Percentiles rank a stretch among this genome's conserved stretches.
Evolutionary conservation across 345 rosid genomes (phyloP).

Genomic region (Bruguiera gymnorhiza): DNA sequence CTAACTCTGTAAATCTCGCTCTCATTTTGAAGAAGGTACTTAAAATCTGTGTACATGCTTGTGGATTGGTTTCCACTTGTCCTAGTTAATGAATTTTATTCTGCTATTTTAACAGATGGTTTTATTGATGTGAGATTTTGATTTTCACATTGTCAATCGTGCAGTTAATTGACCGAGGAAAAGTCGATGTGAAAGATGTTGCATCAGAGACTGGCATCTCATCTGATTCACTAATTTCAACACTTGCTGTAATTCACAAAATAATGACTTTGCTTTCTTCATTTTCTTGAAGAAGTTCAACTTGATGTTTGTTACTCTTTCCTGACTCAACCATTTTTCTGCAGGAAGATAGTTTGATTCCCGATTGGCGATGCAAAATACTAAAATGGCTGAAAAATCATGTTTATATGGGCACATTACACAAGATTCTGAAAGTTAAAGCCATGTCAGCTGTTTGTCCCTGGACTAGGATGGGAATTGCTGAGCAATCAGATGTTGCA

Average conservation of each 20-base stretch:
- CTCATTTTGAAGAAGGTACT: conserved; percentile 73
- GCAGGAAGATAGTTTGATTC: conserved; percentile 62
- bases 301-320: background rate
- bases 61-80: background rate
- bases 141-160: conserved; percentile 22
- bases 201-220: conserved; percentile 74
- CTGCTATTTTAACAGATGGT: no score
- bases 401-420: conserved; percentile 54
- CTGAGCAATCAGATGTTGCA: conserved; percentile 31
- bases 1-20: conserved; percentile 47
- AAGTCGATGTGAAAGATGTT: conserved; percentile 69
- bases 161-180: conserved; percentile 84
- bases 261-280: conserved; percentile 12
- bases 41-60: no score
- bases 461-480: conserved; percentile 33
- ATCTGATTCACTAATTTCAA: conserved; percentile 55
- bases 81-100: background rate
- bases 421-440: conserved; percentile 40
- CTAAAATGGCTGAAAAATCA: conserved; percentile 72
- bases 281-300: conserved; percentile 12
- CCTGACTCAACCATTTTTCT: conserved; percentile 17
- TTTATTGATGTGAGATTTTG: conserved; percentile 2
- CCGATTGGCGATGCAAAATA: conserved; percentile 62
- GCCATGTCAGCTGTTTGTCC: conserved; percentile 38
- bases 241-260: conserved; percentile 53